Conservation (phyloP, 148 eudicot species). For the Spergularia bocconei region DNA sequence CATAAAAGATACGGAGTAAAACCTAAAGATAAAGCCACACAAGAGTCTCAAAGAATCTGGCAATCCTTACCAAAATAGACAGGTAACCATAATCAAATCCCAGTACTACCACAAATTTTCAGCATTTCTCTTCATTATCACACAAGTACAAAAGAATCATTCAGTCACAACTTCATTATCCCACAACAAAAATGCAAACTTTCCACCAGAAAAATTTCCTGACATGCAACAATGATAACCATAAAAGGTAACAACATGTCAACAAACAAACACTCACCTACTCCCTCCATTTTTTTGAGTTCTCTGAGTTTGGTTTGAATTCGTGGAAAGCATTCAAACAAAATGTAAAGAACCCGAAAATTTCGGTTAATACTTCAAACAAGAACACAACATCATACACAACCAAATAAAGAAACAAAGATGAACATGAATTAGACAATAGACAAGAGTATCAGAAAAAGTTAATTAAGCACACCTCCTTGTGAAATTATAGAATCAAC, state of each 20-base stretch:
- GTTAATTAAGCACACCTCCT: slow-evolving; percentile 17
- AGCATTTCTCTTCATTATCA: neutral
- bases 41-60: neutral
- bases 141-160: neutral
- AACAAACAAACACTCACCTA: slow-evolving; percentile 19
- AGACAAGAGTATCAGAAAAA: neutral
- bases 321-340: too few relatives aligned
- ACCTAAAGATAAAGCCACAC: neutral
- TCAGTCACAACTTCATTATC: slow-evolving; percentile 10
- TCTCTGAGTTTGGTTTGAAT: too few relatives aligned
- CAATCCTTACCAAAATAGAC: neutral
- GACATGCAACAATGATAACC: slow-evolving; percentile 25
- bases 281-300: too few relatives aligned
- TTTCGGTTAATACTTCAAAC: too few relatives aligned
- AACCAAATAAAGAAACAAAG: slow-evolving; percentile 2
- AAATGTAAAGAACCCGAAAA: too few relatives aligned
- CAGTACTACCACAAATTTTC: slow-evolving; percentile 9
- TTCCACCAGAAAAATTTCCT: slow-evolving; percentile 24
- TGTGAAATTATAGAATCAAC: neutral
- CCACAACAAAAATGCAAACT: slow-evolving; percentile 14
- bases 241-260: slow-evolving; percentile 16
- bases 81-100: neutral
- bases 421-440: neutral
- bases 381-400: slow-evolving; percentile 6
- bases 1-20: neutral